Evolutionary conservation across 2,329 filamentous ascomycete species (phyloP).

Genomic region (Penicillium sp.): DNA sequence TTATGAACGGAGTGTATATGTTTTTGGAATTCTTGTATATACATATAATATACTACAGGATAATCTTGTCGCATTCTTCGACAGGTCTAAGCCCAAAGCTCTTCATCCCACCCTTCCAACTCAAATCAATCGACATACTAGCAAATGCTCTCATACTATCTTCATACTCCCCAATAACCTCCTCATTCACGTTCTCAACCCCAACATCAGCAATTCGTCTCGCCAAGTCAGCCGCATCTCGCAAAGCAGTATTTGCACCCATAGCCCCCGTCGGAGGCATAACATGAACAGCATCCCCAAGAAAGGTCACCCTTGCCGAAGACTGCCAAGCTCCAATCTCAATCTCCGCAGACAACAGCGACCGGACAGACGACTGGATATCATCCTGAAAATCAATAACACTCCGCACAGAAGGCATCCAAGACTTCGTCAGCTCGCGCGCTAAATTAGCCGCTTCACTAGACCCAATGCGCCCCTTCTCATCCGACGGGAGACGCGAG

Average conservation of each 20-base stretch:
- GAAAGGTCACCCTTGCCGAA: constrained; percentile 38
- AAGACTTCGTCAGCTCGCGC: constrained; percentile 23
- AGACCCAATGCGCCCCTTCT: constrained; percentile 8
- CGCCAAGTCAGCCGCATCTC: constrained; percentile 34
- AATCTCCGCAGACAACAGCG: constrained; percentile 33
- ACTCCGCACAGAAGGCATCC: constrained; percentile 23
- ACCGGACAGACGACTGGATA: constrained; percentile 32
- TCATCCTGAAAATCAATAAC: constrained; percentile 30
- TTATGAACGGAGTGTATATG: neutral
- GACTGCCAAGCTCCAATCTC: constrained; percentile 29
- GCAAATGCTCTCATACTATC: constrained; percentile 19
- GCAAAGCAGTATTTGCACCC: constrained; percentile 48
- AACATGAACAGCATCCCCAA: constrained; percentile 48
- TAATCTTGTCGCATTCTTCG: constrained; percentile 20
- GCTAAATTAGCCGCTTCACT: constrained; percentile 15
- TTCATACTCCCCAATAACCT: constrained; percentile 18
- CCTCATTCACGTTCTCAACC: neutral
- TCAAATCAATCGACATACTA: constrained; percentile 18
- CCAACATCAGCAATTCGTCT: constrained; percentile 10
- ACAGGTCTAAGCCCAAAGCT: constrained; percentile 20
- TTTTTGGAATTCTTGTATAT: neutral
- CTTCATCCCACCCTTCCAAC: constrained; percentile 23
- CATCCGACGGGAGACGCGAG: constrained; percentile 9
- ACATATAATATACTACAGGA: neutral
- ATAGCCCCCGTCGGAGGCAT: constrained; percentile 50